Percentiles rank a stretch among this genome's conserved stretches.
Conservation (phyloP, 2,329 filamentous ascomycete species). For the Colletotrichum sp. region DNA sequence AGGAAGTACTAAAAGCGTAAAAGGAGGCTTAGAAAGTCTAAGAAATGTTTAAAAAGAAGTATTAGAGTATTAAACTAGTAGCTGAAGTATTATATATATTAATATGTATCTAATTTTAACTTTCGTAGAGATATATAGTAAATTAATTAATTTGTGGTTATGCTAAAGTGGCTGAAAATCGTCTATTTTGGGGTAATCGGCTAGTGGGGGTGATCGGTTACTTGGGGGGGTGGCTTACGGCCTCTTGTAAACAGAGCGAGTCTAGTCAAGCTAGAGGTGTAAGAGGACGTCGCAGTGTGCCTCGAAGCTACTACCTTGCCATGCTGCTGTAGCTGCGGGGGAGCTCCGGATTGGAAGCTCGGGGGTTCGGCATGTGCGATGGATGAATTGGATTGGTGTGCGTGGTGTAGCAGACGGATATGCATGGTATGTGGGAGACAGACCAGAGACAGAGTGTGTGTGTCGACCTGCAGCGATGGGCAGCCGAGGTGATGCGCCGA, state of each 20-base stretch:
- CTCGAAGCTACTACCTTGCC: conserved; percentile 3
- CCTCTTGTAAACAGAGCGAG: background rate
- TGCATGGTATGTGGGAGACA: background rate
- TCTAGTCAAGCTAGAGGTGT: background rate
- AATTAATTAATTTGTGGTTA: too few relatives aligned
- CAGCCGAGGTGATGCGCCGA: conserved; percentile 12
- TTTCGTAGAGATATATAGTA: too few relatives aligned
- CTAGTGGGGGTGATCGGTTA: too few relatives aligned
- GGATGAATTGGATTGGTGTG: background rate
- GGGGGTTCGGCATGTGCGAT: conserved; percentile 17
- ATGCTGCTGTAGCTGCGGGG: conserved; percentile 1
- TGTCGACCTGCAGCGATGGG: conserved; percentile 4
- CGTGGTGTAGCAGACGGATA: background rate
- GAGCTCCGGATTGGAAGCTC: background rate
- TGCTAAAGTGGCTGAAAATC: too few relatives aligned
- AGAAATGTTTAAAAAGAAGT: too few relatives aligned
- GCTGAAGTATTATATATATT: too few relatives aligned
- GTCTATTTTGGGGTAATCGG: too few relatives aligned
- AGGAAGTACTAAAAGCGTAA: too few relatives aligned
- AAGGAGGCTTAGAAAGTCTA: too few relatives aligned
- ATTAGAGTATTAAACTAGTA: too few relatives aligned
- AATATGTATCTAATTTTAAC: too few relatives aligned
- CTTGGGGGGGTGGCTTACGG: background rate
- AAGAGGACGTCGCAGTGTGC: background rate
- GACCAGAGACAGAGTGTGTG: background rate